Percentiles rank a stretch among this genome's conserved stretches.
phyloP scores from a whole-genome alignment of 164 flowering plant species.

The Aristolochia californica region DNA sequence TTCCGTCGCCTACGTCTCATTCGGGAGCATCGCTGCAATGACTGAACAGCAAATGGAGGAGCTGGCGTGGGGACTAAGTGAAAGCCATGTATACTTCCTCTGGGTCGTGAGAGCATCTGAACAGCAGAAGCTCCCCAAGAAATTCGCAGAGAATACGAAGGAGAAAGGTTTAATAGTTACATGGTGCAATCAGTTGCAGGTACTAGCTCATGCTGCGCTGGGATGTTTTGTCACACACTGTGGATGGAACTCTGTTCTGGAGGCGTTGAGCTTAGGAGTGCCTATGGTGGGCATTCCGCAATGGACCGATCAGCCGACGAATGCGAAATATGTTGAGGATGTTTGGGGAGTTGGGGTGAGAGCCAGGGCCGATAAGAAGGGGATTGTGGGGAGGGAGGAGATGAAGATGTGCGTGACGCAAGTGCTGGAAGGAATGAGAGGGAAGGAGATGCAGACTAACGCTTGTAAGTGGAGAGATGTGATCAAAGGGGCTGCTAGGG shows the following conservation, averaged over 20 bases:
- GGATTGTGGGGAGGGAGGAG: slow-evolving; percentile 18
- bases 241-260: slow-evolving; percentile 51
- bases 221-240: slow-evolving; percentile 45
- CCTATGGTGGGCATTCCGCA: slow-evolving; percentile 44
- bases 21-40: slow-evolving; percentile 20
- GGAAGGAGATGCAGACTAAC: slow-evolving; percentile 11
- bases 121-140: slow-evolving; percentile 15
- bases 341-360: slow-evolving; percentile 37
- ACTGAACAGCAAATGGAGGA: slow-evolving; percentile 20
- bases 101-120: slow-evolving; percentile 27
- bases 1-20: slow-evolving; percentile 26
- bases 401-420: slow-evolving; percentile 15
- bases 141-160: slow-evolving; percentile 4
- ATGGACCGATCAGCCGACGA: slow-evolving; percentile 44
- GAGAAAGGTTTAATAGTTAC: slow-evolving; percentile 22
- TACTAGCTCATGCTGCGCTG: slow-evolving; percentile 10
- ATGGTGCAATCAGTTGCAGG: slow-evolving; percentile 13
- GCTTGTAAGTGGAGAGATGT: slow-evolving; percentile 15
- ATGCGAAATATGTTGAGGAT: slow-evolving; percentile 36
- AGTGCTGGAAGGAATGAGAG: slow-evolving; percentile 20
- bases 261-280: slow-evolving; percentile 36
- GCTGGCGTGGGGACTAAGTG: slow-evolving; percentile 15
- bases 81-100: slow-evolving; percentile 12
- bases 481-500: slow-evolving; percentile 11
- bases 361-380: slow-evolving; percentile 12